Evolutionary conservation across 2,329 filamentous ascomycete species (phyloP).

Genomic region (Neonectria sp.): DNA sequence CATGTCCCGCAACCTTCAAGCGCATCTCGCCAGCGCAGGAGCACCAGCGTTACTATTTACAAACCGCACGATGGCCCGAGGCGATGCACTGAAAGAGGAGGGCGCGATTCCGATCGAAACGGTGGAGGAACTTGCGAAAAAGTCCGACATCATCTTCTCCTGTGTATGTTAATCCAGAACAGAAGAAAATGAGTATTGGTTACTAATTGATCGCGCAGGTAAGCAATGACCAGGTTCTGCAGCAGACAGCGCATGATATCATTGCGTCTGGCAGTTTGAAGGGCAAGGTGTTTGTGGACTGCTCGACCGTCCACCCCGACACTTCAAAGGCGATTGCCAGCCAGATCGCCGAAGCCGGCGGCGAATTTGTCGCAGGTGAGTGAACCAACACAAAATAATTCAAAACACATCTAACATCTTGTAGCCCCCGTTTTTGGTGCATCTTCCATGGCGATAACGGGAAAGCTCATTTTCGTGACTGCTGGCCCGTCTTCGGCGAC

Average conservation of each 20-base stretch:
- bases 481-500: constrained; percentile 54
- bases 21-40: constrained; percentile 53
- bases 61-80: constrained; percentile 57
- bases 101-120: constrained; percentile 52
- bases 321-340: constrained; percentile 50
- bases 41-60: constrained; percentile 53
- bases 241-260: constrained; percentile 20
- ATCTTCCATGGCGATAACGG: constrained; percentile 57
- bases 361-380: constrained; percentile 28
- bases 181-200: background rate
- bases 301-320: constrained; percentile 48
- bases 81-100: constrained; percentile 51
- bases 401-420: background rate
- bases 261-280: constrained; percentile 15
- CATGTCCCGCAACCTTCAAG: constrained; percentile 60
- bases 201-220: constrained; percentile 7
- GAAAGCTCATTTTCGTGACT: constrained; percentile 60
- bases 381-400: background rate
- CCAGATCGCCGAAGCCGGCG: constrained; percentile 22
- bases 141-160: constrained; percentile 58
- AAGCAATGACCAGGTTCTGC: constrained; percentile 13
- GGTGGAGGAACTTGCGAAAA: constrained; percentile 53
- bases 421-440: constrained; percentile 59
- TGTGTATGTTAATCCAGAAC: constrained; percentile 47
- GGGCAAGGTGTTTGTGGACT: constrained; percentile 42